Evolutionary conservation across 2,329 filamentous ascomycete genomes (phyloP), one percentile per base, ranked within the genome.

Genomic region (Dactylellina haptotyla): DNA sequence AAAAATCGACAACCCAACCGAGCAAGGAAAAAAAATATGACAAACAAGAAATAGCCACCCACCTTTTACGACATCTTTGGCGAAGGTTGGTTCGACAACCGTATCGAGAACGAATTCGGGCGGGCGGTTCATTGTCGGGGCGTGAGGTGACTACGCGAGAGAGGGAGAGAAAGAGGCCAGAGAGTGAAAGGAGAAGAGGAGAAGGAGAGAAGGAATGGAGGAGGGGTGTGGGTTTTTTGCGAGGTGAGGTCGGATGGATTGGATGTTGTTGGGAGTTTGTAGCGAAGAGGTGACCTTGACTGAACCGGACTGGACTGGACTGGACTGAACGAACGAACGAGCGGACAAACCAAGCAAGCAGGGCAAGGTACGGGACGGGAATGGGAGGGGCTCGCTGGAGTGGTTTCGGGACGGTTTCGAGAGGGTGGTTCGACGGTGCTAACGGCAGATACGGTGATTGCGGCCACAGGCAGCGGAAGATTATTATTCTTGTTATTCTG

Each of bases 31-130:
- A 45, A 48, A 65, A 45, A 43, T 26, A 46, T 51, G 70, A 67
- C 34, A 61, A 66, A 65, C 76, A 58, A 61, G 59, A 57, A 37
- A 18, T 18, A 50, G 18, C 56, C n/a, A 76, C 83, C 77, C 81
- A 93, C 93, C 94, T 88, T 94, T 93, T 75, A 98, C 89, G 63
- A 98, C 90, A 80, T 98, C 94, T 81, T 91, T 92, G 76, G 97
- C 92, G 63, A 90, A 95, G 45, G 88, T 87, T 57, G 92, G 91
- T 82, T 98, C 95, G 70, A 93, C 91, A 81, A 97, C 96, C 79
- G 96, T 89, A 80, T 97, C 93, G 80, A 99, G 87, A 77, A 91
- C 92, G 83, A 96, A 97, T 82, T 97, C 93, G 78, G 92, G 92
- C 70, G 91, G 88, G 78, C 84, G 84, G 80, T 90, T 88, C 88